These are phyloP conservation scores for Crotalaria pallida DNA, from an alignment of 306 rosid genomes.

Conservation along the genomic window DNA sequence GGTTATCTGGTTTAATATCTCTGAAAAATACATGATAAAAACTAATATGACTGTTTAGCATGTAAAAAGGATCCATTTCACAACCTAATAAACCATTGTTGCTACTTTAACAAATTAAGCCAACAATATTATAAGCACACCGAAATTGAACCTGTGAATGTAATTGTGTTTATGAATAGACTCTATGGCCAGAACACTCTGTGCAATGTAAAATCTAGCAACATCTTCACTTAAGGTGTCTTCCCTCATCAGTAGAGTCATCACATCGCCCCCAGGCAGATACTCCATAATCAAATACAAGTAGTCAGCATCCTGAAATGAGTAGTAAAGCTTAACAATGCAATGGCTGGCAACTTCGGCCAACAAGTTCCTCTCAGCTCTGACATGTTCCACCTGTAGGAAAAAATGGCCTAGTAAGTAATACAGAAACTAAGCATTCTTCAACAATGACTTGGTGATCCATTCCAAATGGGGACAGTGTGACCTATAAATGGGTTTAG, in stretches of 20 bases:
- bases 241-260: slow-evolving; percentile 96
- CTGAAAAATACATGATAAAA: slow-evolving; percentile 42
- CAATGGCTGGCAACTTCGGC: slow-evolving; percentile 99
- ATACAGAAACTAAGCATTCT: slow-evolving; percentile 3
- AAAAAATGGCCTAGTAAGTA: slow-evolving; percentile 7
- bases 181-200: slow-evolving; percentile 93
- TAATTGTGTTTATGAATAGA: slow-evolving; percentile 95
- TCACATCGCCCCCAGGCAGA: slow-evolving; percentile 97
- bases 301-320: slow-evolving; percentile 90
- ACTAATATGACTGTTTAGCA: slow-evolving; percentile 22
- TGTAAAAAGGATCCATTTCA: not conserved
- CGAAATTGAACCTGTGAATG: slow-evolving; percentile 73
- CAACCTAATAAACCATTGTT: slow-evolving; percentile 10
- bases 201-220: slow-evolving; percentile 92
- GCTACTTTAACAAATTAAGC: slow-evolving; percentile 8
- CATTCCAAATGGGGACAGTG: slow-evolving; percentile 8
- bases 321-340: slow-evolving; percentile 97
- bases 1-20: slow-evolving; percentile 97
- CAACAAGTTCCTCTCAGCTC: slow-evolving; percentile 95
- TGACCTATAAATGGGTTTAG: not conserved
- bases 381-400: slow-evolving; percentile 92
- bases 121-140: slow-evolving; percentile 6
- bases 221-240: slow-evolving; percentile 82
- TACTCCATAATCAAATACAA: slow-evolving; percentile 96
- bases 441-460: slow-evolving; percentile 18